phyloP scores from a whole-genome alignment of 352 stramenopile species.

The Phytopythium boreale region DNA sequence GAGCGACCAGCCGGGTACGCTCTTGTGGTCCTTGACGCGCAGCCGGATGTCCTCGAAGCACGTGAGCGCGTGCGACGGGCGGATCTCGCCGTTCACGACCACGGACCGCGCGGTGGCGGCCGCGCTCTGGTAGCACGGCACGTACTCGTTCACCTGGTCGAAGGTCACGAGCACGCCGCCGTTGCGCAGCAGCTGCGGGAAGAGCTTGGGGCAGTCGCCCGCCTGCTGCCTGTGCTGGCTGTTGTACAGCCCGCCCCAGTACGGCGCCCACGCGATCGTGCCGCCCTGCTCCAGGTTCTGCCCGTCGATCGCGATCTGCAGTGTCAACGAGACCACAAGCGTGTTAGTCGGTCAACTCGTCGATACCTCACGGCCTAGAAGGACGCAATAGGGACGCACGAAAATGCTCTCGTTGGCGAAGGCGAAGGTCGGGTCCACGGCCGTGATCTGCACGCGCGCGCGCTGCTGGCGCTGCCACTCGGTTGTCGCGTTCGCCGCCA shows the following conservation, averaged over 20 bases:
- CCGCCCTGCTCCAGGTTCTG: slow-evolving; percentile 76
- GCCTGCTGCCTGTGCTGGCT: slow-evolving; percentile 40
- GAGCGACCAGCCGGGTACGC: slow-evolving; percentile 78
- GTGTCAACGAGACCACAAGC: neutral
- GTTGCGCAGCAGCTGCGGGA: slow-evolving; percentile 56
- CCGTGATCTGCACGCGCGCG: slow-evolving; percentile 56
- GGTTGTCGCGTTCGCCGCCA: slow-evolving; percentile 28
- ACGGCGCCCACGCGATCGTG: slow-evolving; percentile 65
- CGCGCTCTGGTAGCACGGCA: slow-evolving; percentile 61
- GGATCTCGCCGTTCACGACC: slow-evolving; percentile 28
- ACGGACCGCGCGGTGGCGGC: slow-evolving; percentile 29
- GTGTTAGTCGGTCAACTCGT: neutral
- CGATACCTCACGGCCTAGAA: neutral
- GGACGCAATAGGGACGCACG: slow-evolving; percentile 29
- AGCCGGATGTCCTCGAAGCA: slow-evolving; percentile 75
- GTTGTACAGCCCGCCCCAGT: slow-evolving; percentile 46
- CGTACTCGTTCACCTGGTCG: slow-evolving; percentile 66
- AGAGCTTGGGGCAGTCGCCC: slow-evolving; percentile 41
- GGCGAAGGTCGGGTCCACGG: slow-evolving; percentile 71
- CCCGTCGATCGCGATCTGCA: slow-evolving; percentile 73
- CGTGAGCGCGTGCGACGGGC: slow-evolving; percentile 35
- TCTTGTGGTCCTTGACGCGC: slow-evolving; percentile 83
- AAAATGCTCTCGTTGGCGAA: slow-evolving; percentile 85
- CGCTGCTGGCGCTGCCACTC: slow-evolving; percentile 50
- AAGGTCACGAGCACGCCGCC: slow-evolving; percentile 73